Evolutionary conservation across 441 rosid genomes (phyloP), one percentile per base, ranked within the genome.

Genomic region (Euphorbia corollata): DNA sequence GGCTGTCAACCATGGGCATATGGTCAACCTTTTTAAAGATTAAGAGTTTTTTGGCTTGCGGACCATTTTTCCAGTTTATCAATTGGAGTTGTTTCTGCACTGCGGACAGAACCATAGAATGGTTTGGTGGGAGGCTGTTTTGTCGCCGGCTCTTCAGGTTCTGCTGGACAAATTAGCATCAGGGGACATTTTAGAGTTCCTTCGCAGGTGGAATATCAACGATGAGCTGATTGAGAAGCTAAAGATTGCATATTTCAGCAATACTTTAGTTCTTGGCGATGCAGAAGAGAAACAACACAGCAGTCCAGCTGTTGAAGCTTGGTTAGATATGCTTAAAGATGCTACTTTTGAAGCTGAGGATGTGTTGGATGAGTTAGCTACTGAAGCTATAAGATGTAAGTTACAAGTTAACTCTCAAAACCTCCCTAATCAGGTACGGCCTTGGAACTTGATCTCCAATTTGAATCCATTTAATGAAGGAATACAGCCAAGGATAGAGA

Each of bases 261-360:
- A 56, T 3, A 56, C 7, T 23, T 13, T 56, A 5, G 53, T 62
- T 43, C 65, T 62, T 62, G 65, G 41, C 6, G 65, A 62, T 62
- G 65, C 65, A 20, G 64, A 61, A 23, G 51, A 61, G 50, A 39
- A 61, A 8, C 64, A 61, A 61, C 24, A 20, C 27, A 23, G 36
- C 65, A 43, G 47, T 62, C 20, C 53, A 22, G 34, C 59, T 3
- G 59, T 56, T 56, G 59, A 43, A 43, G 50, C 30, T 16, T 62
- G 54, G 65, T 11, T 62, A 47, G 19, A 24, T 3, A 62, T 41
- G 65, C 53, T 62, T 10, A 62, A 62, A 62, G 53, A 62, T 62
- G 65, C 65, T 20, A 47, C 16, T 41, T 62, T 20, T 22, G 53
- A 41, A 19, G 65, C 53, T 20, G 65, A 61, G 23, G 64, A 61